Evolutionary conservation across 352 stramenopile species (phyloP), one percentile per base, ranked within the genome.

Genomic region (Phytophthora pini): DNA sequence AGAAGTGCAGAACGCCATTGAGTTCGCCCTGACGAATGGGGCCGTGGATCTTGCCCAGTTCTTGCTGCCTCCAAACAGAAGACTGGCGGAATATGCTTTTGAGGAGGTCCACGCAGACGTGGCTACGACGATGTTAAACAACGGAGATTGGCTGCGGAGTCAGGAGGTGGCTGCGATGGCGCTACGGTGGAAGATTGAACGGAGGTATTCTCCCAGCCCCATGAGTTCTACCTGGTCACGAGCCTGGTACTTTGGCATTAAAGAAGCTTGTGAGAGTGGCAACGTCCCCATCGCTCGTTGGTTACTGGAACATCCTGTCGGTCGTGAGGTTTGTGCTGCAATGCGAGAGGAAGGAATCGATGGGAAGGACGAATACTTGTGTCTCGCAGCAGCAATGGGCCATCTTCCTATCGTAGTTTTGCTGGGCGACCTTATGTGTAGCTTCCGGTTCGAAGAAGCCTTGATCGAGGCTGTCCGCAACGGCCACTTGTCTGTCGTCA

Each of bases 31-130:
- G 36, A 10, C 10, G 0, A 20, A 12, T 52, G 43, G 34, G n/a
- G 43, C 43, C 5, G 10, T 53, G 20, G 44, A 62, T 13, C 24
- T 61, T 24, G 53, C 53, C 9, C 8, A 45, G 31, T 61, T 46
- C 36, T 52, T 61, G 15, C 34, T 61, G 29, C 53, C 53, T 26
- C 11, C n/a, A 46, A 32, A 24, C 29, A 61, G 40, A 36, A n/a
- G 17, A 47, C n/a, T 47, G n/a, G 40, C 9, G 17, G 40, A 26
- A 13, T 47, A 46, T 26, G 17, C 17, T 15, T 20, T 8, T 47
- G 41, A 47, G 5, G 41, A 47, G 17, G 26, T 47, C 20, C 41
- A 47, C 17, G 17, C 17, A 29, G 17, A 47, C 5, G 41, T 47
- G 41, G 41, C 17, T 12, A 47, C 8, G 41, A 29, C 26, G 6